Conservation (phyloP, 1,284 basidiomycete species). For the Rhodotorula sp. region DNA sequence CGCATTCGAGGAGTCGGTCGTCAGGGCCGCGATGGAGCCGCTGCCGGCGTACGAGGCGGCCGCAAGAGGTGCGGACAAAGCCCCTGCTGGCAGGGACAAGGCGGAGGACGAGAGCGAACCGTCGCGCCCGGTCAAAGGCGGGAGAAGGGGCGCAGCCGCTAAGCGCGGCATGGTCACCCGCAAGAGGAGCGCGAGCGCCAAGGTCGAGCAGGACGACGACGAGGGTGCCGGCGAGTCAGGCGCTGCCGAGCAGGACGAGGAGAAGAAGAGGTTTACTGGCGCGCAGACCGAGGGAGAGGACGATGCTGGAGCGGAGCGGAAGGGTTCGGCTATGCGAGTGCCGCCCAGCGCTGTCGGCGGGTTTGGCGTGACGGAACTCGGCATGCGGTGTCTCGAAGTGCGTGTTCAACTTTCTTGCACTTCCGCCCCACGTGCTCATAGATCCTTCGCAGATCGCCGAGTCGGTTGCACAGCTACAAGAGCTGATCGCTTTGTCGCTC, state of each 20-base stretch:
- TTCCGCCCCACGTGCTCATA: not conserved
- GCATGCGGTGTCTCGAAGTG: slow-evolving; percentile 42
- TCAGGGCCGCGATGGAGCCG: slow-evolving; percentile 16
- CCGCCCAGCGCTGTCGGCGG: slow-evolving; percentile 28
- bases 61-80: not conserved
- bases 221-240: not conserved
- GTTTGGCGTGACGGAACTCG: slow-evolving; percentile 42
- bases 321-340: slow-evolving; percentile 1
- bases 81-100: not conserved
- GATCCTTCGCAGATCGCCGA: slow-evolving; percentile 33
- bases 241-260: not conserved
- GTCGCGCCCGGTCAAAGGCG: not conserved
- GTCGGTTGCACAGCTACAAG: slow-evolving; percentile 40
- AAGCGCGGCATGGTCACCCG: slow-evolving; percentile 25
- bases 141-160: not conserved
- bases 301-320: not conserved
- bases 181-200: slow-evolving; percentile 20
- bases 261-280: not conserved
- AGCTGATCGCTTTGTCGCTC: slow-evolving; percentile 38
- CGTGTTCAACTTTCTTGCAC: not conserved
- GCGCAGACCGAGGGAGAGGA: not conserved
- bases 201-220: slow-evolving; percentile 2
- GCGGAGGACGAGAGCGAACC: not conserved
- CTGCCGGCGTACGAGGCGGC: not conserved
- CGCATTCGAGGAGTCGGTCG: slow-evolving; percentile 36